Base-by-base conservation (phyloP, 2,329 filamentous ascomycete genomes). In the Arthrobotrys sinensis region DNA sequence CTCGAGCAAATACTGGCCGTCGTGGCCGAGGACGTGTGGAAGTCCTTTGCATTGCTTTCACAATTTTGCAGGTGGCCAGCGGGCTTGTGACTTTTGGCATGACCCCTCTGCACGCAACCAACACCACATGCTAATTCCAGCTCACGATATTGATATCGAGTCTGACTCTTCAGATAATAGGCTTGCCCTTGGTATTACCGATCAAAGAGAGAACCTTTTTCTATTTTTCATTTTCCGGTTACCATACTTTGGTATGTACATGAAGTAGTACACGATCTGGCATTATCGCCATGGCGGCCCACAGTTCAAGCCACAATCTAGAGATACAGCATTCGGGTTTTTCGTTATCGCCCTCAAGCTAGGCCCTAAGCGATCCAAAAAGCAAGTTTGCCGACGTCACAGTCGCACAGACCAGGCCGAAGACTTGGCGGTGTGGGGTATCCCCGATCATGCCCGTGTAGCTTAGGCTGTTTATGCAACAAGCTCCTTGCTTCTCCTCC, bases 401-500 rank as follows among this genome's bases (percentile, higher is more conserved):
- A 24, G 60, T 64, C 28, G 60, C 60, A 64, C 60, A 64, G 19
- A 34, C 60, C 38, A 21, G 45, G 28, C 62, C 14, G 8, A 46
- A 50, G 28, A 66, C 62, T 48, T 66, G 62, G 32, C 43, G 46
- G 19, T 24, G 63, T 53, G 46, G 63, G 63, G 46, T 45, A 67
- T 50, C 32, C 21, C 46, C 63, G 63, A 43, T n/a, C 19, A 7
- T 24, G 28, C 11, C 38, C 16, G 24, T 43, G 36, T n/a, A 55
- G 34, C 45, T 48, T 45, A 5, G n/a, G n/a, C n/a, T 16, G 40
- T 69, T 77, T 36, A 82, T 66, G 81, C 70, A 19, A 84, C 81
- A 81, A 84, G 83, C 62, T 82, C 80, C 24, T 80, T 82, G 24
- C 84, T 83, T 40, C 82, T 81, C 80, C 87, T 86, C 87, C 91